Evolutionary conservation across 1,284 basidiomycete genomes (phyloP).

Genomic region (Tremellales sp.): DNA sequence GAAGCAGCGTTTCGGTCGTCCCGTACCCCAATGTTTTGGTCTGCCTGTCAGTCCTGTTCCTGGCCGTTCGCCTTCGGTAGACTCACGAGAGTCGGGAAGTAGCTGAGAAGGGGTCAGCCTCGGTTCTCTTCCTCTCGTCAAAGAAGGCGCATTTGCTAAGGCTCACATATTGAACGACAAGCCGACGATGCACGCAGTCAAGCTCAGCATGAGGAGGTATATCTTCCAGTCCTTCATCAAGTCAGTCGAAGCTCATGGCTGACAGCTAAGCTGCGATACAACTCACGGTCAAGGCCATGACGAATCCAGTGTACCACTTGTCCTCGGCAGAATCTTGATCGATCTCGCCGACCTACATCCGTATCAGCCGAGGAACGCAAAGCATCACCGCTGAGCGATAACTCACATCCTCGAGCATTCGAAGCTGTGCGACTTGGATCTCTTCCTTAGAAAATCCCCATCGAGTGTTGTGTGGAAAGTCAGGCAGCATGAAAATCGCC

Average conservation of each 20-base stretch:
- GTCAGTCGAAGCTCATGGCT: slow-evolving; percentile 1
- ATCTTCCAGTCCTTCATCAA: slow-evolving; percentile 21
- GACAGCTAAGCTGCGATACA: background rate
- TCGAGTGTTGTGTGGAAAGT: slow-evolving; percentile 61
- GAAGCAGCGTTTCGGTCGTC: too few relatives aligned
- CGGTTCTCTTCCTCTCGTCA: background rate
- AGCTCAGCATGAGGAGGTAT: slow-evolving; percentile 21
- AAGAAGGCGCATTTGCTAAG: background rate
- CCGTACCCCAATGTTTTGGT: too few relatives aligned
- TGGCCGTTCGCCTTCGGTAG: too few relatives aligned
- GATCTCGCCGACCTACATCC: slow-evolving; percentile 65
- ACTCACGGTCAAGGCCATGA: slow-evolving; percentile 21
- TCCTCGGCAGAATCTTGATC: slow-evolving; percentile 22
- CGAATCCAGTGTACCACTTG: slow-evolving; percentile 20
- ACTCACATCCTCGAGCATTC: slow-evolving; percentile 66
- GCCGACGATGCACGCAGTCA: slow-evolving; percentile 50
- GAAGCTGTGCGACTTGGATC: slow-evolving; percentile 61
- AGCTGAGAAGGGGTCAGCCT: slow-evolving; percentile 9
- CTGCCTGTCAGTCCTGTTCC: too few relatives aligned
- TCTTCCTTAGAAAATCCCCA: slow-evolving; percentile 60
- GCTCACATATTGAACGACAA: slow-evolving; percentile 44
- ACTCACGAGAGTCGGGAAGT: slow-evolving; percentile 25
- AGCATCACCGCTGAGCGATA: too few relatives aligned
- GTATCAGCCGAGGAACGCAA: slow-evolving; percentile 4
- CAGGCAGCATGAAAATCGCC: slow-evolving; percentile 64